Evolutionary conservation across 768 basidiomycete species (phyloP).

Genomic region (Termitomyces sp.): DNA sequence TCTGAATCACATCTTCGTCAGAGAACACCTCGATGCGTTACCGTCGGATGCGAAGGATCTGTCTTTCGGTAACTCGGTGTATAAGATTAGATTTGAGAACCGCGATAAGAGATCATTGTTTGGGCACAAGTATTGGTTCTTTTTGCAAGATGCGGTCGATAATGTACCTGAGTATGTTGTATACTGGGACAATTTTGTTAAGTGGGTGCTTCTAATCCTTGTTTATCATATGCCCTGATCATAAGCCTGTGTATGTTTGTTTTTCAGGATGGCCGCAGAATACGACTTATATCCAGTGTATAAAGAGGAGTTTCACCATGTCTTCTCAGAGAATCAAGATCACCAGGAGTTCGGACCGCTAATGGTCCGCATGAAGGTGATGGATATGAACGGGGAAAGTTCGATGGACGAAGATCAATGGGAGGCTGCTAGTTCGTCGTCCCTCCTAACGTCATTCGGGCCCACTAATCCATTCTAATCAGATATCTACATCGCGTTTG

Average conservation of each 20-base stretch:
- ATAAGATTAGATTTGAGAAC: slow-evolving; percentile 81
- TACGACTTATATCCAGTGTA: slow-evolving; percentile 72
- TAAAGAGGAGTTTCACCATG: slow-evolving; percentile 85
- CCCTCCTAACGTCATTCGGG: not conserved
- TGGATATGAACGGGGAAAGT: slow-evolving; percentile 80
- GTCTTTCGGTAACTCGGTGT: slow-evolving; percentile 87
- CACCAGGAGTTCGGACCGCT: slow-evolving; percentile 79
- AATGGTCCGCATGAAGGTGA: slow-evolving; percentile 86
- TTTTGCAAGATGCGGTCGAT: slow-evolving; percentile 90
- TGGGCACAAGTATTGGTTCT: slow-evolving; percentile 94
- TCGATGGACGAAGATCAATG: slow-evolving; percentile 94
- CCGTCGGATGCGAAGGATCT: slow-evolving; percentile 64
- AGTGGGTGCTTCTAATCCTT: slow-evolving; percentile 53
- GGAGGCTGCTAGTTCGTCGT: slow-evolving; percentile 93
- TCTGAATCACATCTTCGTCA: slow-evolving; percentile 22
- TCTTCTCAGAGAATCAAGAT: slow-evolving; percentile 78
- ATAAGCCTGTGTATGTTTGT: not conserved
- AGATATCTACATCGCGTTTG: slow-evolving; percentile 96
- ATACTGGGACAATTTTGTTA: slow-evolving; percentile 88
- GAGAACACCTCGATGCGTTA: slow-evolving; percentile 65
- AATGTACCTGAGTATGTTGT: slow-evolving; percentile 97
- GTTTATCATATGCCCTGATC: not conserved
- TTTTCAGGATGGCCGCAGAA: slow-evolving; percentile 70
- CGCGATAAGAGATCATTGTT: slow-evolving; percentile 57
- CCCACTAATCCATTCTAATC: slow-evolving; percentile 5